Evolutionary conservation across 2,329 filamentous ascomycete species (phyloP).

Genomic region (Fusarium sp.): DNA sequence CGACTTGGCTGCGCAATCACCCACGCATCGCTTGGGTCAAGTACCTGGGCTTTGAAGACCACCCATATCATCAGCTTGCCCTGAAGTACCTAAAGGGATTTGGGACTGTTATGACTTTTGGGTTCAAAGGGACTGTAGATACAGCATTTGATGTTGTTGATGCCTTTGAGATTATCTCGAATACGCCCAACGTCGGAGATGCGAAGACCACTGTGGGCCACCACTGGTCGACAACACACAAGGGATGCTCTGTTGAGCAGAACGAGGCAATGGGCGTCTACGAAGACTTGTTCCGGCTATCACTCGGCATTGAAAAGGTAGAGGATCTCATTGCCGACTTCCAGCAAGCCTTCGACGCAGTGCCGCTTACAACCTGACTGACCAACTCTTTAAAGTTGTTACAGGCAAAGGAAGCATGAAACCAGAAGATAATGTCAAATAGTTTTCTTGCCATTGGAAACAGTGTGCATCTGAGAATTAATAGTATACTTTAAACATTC

Average conservation of each 20-base stretch:
- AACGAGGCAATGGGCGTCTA: conserved; percentile 63
- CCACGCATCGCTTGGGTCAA: conserved; percentile 3
- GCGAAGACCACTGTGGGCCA: conserved; percentile 79
- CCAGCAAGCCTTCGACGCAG: conserved; percentile 58
- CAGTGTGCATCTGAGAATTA: background rate
- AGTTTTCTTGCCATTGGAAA: background rate
- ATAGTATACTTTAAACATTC: background rate
- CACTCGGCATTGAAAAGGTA: conserved; percentile 70
- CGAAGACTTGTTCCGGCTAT: conserved; percentile 58
- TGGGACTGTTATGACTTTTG: conserved; percentile 77
- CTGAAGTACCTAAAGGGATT: conserved; percentile 78
- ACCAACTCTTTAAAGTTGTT: background rate
- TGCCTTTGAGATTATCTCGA: conserved; percentile 47
- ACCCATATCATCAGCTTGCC: conserved; percentile 71
- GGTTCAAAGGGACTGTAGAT: conserved; percentile 48
- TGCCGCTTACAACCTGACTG: background rate
- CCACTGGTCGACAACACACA: conserved; percentile 78
- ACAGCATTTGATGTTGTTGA: conserved; percentile 75
- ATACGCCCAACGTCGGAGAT: conserved; percentile 65
- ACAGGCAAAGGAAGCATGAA: too few relatives aligned
- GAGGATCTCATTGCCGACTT: conserved; percentile 80
- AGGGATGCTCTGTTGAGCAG: background rate
- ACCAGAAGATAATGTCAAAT: background rate
- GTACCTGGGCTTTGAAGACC: conserved; percentile 43
- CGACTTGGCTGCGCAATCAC: background rate